Base-by-base conservation (phyloP, 768 basidiomycete genomes). In the Lenzites betulinus region DNA sequence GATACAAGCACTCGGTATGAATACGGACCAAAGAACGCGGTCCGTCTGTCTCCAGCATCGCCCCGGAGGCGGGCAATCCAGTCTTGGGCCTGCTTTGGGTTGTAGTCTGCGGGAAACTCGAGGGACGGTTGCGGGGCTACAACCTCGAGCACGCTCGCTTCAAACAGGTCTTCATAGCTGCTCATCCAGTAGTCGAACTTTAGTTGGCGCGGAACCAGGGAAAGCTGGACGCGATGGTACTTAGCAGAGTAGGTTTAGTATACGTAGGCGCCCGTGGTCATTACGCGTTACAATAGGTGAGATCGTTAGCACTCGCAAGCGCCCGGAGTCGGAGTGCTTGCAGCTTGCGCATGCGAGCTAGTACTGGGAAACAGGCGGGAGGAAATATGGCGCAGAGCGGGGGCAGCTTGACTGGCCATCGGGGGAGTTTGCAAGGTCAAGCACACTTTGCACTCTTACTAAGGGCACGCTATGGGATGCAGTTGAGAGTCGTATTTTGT, bases 1-100 rank as follows among this genome's bases (percentile, higher is more conserved):
- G 26, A 20, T n/a, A n/a, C n/a, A 25, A 46, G 15, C 20, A 15
- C 22, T 15, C 42, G 18, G 47, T 26, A 5, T n/a, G 15, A 7
- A 7, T 9, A 38, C 81, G 70, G 69, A 90, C 90, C 90, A 66
- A 91, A 92, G 76, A 90, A 92, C 1, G 88, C 87, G 66, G 87
- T 81, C 55, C 77, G 80, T 68, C 88, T 78, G 61, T 89, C 86
- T 16, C 77, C 72, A 7, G 70, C 69, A 18, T 74, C 74, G 9
- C 76, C 70, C 43, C 75, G 76, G 22, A 87, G 71, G 20, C 72
- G 76, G 2, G 70, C 63, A 25, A 92, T 71, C 89, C 89, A 91
- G 55, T 81, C 78, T 41, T 85, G 83, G 2, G 77, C 67, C 16
- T 49, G 48, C 25, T 67, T 66, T n/a, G 51, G 47, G 13, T 66